Evolutionary conservation across 2,329 filamentous ascomycete species (phyloP), one percentile per base, ranked within the genome.

Genomic region (Hypomyces rosellus): DNA sequence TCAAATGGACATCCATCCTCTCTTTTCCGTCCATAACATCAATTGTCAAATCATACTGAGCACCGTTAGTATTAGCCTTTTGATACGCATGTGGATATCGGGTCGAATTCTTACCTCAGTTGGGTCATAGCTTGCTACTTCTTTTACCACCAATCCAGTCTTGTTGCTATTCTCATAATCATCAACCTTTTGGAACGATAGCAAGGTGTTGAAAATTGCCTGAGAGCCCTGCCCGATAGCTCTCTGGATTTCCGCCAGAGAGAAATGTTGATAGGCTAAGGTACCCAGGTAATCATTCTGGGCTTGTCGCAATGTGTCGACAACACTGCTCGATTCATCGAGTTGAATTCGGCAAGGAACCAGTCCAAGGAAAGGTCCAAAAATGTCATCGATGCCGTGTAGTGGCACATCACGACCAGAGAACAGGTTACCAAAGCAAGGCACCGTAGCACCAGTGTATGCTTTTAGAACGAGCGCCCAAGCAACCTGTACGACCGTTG

Each of bases 241-340:
- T 18, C 18, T 22, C 3, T 47, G 40, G 3, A 46, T 34, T 9
- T 50, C 44, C 5, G 39, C 25, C 4, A 30, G 25, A 30, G 25
- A 6, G 25, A 30, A 4, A 11, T 30, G 25, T 30, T 30, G 25
- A 6, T 30, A 30, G 9, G 25, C 4, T 11, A 13, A 18, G 48
- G 41, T 13, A 56, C 30, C 12, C 46, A 49, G 5, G 49, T 36
- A 20, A 57, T 58, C 3, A 12, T 43, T 11, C 34, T 63, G 59
- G 0, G 62, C 37, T 1, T 60, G 57, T 15, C 72, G 60, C 9
- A 82, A 61, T 16, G 12, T 16, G 25, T 18, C 9, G 4, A 18
- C 15, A 11, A 34, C 25, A 6, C n/a, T 46, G 13, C 14, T 30
- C 5, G 8, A 15, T 25, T 34, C 5, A 9, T 15, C 30, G 9